Conservation (phyloP, 345 rosid genomes). For the Eucalyptus erythrocorys region DNA sequence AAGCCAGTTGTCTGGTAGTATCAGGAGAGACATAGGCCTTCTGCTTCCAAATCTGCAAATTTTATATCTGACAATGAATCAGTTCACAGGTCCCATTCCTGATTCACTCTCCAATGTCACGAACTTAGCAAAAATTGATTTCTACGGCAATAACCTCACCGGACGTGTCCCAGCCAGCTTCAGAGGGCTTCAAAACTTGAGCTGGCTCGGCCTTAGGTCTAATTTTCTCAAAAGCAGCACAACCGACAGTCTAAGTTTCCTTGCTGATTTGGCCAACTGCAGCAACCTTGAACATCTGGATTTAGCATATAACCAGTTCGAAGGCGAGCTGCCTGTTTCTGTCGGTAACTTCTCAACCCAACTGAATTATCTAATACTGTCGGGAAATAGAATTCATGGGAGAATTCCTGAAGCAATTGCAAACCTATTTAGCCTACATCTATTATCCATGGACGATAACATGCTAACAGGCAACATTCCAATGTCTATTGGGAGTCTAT, state of each 20-base stretch:
- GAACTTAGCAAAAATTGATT: not conserved
- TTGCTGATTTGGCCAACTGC: not conserved
- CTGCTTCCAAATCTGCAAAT: not conserved
- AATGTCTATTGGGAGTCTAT: not conserved
- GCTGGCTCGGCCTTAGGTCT: not conserved
- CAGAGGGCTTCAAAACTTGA: not conserved
- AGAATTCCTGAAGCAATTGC: not conserved
- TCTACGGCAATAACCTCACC: not conserved
- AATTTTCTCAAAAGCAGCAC: not conserved
- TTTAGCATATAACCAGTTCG: not conserved
- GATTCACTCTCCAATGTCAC: conserved; percentile 1
- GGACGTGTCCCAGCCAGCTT: not conserved
- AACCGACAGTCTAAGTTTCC: not conserved
- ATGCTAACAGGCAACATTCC: not conserved
- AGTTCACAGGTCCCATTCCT: not conserved
- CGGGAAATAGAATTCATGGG: not conserved
- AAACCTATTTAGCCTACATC: not conserved
- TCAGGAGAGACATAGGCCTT: not conserved
- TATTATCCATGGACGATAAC: not conserved
- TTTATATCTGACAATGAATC: not conserved
- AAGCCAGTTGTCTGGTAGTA: not conserved
- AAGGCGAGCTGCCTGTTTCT: not conserved
- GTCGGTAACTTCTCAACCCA: not conserved
- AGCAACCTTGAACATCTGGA: not conserved
- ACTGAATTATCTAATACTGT: not conserved